Evolutionary conservation across 305 asterid species (phyloP).

Genomic region (Rubia balearica): DNA sequence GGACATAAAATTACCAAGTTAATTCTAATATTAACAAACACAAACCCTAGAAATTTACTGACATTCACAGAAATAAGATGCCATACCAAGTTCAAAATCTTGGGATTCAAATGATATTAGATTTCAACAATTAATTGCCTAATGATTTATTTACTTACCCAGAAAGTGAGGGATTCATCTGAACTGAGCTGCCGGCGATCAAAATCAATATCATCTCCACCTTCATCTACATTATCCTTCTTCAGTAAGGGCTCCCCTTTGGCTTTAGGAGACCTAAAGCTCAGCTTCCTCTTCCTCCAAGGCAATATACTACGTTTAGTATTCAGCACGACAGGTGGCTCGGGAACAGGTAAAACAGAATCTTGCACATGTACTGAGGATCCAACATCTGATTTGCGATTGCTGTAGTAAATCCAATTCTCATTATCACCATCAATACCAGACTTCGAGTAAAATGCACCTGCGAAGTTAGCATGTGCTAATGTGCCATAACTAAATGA

Average conservation of each 20-base stretch:
- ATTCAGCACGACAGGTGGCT: conserved; percentile 38
- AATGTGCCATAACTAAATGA: conserved; percentile 85
- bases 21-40: not conserved
- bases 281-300: conserved; percentile 91
- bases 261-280: conserved; percentile 87
- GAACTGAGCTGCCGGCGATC: conserved; percentile 97
- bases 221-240: conserved; percentile 88
- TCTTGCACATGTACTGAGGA: conserved; percentile 40
- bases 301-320: conserved; percentile 78
- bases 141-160: conserved; percentile 47
- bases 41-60: not conserved
- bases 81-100: not conserved
- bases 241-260: conserved; percentile 94
- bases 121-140: not conserved
- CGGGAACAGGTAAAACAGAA: conserved; percentile 28
- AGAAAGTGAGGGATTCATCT: conserved; percentile 61
- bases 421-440: conserved; percentile 49
- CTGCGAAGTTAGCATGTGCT: conserved; percentile 74
- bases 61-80: not conserved
- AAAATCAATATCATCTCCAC: conserved; percentile 96
- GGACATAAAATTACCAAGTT: not conserved
- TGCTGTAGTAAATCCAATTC: conserved; percentile 87
- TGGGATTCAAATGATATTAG: not conserved
- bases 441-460: conserved; percentile 51
- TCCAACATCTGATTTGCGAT: conserved; percentile 74